Evolutionary conservation across 2,329 filamentous ascomycete genomes (phyloP).

Genomic region (Microthyrium microscopicum): DNA sequence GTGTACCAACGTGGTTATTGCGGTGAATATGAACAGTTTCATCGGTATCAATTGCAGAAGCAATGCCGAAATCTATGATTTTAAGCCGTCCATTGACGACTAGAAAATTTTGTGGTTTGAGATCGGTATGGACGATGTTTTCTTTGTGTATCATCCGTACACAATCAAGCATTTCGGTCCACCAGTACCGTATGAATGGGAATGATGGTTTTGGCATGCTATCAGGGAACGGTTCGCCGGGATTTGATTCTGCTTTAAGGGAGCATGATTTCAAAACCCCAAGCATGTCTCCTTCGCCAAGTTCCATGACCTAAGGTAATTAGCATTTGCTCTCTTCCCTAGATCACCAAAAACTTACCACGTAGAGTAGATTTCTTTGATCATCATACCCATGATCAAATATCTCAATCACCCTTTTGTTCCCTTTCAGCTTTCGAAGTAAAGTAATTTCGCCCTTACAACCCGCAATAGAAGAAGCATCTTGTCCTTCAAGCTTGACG

Average conservation of each 20-base stretch:
- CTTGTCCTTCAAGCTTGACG: constrained; percentile 78
- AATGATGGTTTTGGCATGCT: constrained; percentile 61
- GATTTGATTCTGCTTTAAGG: constrained; percentile 31
- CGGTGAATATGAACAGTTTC: constrained; percentile 95
- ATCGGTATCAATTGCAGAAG: constrained; percentile 88
- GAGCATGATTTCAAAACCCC: constrained; percentile 72
- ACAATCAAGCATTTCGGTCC: constrained; percentile 98
- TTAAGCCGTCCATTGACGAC: constrained; percentile 81
- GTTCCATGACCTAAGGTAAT: constrained; percentile 66
- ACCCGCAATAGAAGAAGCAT: constrained; percentile 65
- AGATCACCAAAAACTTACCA: constrained; percentile 39
- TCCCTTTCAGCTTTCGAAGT: constrained; percentile 61
- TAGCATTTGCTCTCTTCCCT: neutral
- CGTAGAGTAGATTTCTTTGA: constrained; percentile 71
- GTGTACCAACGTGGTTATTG: constrained; percentile 86
- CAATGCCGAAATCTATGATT: constrained; percentile 96
- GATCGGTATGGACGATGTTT: constrained; percentile 90
- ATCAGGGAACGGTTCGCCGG: constrained; percentile 24
- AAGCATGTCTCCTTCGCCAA: constrained; percentile 86
- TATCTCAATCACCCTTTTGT: constrained; percentile 78
- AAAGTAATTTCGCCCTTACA: constrained; percentile 95
- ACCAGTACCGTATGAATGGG: constrained; percentile 90
- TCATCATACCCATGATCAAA: constrained; percentile 90
- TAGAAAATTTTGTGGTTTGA: constrained; percentile 96
- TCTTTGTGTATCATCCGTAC: constrained; percentile 73